Conservation (phyloP, 768 basidiomycete genomes). For the Kwoniella europaea region DNA sequence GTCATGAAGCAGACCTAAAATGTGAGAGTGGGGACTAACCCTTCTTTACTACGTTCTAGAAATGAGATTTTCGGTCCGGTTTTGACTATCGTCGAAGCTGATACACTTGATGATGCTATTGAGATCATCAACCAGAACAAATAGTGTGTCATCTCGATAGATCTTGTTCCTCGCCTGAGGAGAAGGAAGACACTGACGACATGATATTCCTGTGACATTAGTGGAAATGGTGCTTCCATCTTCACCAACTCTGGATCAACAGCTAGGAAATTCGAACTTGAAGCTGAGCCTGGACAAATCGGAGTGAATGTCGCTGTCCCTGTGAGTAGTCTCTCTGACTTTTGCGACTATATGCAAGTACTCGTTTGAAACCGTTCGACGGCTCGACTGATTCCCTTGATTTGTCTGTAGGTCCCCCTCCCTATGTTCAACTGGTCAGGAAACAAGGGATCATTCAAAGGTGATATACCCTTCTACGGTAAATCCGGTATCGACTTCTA, state of each 20-base stretch:
- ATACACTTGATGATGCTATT: conserved; percentile 86
- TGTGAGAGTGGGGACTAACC: too few species aligned
- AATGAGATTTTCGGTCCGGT: conserved; percentile 97
- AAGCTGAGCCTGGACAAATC: conserved; percentile 85
- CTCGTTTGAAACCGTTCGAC: too few species aligned
- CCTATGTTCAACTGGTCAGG: conserved; percentile 96
- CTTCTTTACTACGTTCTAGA: conserved; percentile 58
- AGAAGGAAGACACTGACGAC: too few species aligned
- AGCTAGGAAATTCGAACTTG: conserved; percentile 86
- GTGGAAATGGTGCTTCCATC: conserved; percentile 87
- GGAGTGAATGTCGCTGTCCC: conserved; percentile 76
- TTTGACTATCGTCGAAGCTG: conserved; percentile 68
- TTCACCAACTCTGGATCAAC: conserved; percentile 97
- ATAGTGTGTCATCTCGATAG: conserved; percentile 62
- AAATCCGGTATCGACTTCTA: conserved; percentile 92
- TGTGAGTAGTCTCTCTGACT: conserved; percentile 58
- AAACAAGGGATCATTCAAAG: conserved; percentile 75
- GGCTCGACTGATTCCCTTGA: background rate
- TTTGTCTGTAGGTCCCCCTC: conserved; percentile 81
- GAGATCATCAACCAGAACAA: conserved; percentile 81
- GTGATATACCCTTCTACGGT: conserved; percentile 90
- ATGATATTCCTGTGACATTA: conserved; percentile 8
- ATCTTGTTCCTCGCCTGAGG: too few species aligned
- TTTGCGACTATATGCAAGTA: too few species aligned
- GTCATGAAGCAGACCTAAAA: too few species aligned